Conservation (phyloP, 306 rosid species). For the Vigna angularis region DNA sequence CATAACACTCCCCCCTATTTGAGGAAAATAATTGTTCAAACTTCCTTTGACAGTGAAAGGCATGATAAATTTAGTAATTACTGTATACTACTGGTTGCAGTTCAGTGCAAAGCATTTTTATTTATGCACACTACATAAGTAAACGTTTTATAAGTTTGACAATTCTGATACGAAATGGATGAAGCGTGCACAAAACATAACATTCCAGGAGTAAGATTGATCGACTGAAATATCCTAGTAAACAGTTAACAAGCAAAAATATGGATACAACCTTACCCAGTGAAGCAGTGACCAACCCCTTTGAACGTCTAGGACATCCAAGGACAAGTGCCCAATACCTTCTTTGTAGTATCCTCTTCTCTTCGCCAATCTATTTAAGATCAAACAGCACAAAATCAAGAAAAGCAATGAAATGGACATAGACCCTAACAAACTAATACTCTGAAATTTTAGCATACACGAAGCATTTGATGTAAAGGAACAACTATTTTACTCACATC, state of each 20-base stretch:
- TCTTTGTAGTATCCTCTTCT: constrained; percentile 67
- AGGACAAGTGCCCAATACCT: constrained; percentile 89
- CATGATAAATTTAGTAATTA: constrained; percentile 4
- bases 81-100: neutral
- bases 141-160: constrained; percentile 5
- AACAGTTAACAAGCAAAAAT: constrained; percentile 29
- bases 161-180: constrained; percentile 20
- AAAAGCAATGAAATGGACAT: constrained; percentile 1
- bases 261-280: constrained; percentile 76
- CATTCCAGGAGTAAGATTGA: neutral
- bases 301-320: constrained; percentile 78
- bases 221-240: constrained; percentile 5
- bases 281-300: constrained; percentile 78
- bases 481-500: constrained; percentile 52
- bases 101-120: neutral
- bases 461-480: constrained; percentile 24
- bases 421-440: constrained; percentile 11
- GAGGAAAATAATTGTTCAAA: neutral
- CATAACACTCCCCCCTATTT: constrained; percentile 17
- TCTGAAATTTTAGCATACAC: neutral
- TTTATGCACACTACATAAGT: constrained; percentile 11
- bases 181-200: constrained; percentile 6
- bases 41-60: neutral
- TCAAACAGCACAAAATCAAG: constrained; percentile 33
- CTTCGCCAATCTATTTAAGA: constrained; percentile 48